These are phyloP conservation scores for Pseudogymnoascus sp. DNA, from an alignment of 2,329 filamentous ascomycete genomes.

Conservation along the genomic window DNA sequence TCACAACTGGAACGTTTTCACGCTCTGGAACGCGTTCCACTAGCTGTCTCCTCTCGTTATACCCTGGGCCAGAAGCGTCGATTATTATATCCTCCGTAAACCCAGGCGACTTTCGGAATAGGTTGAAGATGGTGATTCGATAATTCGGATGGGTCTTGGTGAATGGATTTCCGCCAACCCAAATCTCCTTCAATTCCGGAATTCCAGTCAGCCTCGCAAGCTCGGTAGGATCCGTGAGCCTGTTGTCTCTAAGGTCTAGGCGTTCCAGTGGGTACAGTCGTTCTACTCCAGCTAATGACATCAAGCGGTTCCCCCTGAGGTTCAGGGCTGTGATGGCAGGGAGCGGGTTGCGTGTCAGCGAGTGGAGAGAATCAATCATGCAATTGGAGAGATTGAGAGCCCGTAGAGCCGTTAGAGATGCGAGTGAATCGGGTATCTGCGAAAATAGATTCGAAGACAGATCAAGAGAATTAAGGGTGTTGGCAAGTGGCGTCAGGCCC, in stretches of 20 bases:
- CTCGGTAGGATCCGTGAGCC: constrained; percentile 81
- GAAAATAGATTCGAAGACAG: constrained; percentile 86
- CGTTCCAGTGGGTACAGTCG: constrained; percentile 80
- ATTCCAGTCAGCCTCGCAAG: constrained; percentile 82
- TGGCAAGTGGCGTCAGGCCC: constrained; percentile 73
- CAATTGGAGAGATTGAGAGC: constrained; percentile 91
- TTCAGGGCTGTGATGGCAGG: constrained; percentile 92
- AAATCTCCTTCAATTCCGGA: constrained; percentile 85
- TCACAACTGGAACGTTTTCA: constrained; percentile 68
- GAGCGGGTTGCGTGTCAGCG: constrained; percentile 73
- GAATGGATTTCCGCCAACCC: constrained; percentile 87
- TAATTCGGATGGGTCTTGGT: constrained; percentile 79
- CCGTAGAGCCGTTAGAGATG: constrained; percentile 75
- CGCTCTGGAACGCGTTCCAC: constrained; percentile 72
- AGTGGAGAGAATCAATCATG: constrained; percentile 94
- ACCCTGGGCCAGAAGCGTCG: constrained; percentile 74
- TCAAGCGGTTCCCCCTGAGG: constrained; percentile 76
- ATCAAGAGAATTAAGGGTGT: constrained; percentile 84
- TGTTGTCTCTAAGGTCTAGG: constrained; percentile 85
- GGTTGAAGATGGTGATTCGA: constrained; percentile 85
- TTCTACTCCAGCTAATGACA: constrained; percentile 82
- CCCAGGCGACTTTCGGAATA: constrained; percentile 83
- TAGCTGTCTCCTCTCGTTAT: constrained; percentile 74
- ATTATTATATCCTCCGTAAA: constrained; percentile 87
- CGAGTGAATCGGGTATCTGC: constrained; percentile 87